Evolutionary conservation across 306 rosid genomes (phyloP).

Genomic region (Vigna radiata): DNA sequence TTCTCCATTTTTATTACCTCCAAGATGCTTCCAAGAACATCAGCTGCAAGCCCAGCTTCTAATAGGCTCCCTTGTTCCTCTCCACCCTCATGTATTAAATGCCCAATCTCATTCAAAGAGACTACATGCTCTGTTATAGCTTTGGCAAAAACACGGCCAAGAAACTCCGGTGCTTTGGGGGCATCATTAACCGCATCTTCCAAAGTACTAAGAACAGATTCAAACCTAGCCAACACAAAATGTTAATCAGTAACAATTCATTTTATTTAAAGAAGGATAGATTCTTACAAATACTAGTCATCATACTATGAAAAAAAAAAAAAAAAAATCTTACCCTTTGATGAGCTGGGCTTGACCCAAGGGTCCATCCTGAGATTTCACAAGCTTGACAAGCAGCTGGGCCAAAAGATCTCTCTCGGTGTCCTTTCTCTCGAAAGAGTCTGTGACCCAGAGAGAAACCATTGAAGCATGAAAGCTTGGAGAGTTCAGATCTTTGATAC

Average conservation of each 20-base stretch:
- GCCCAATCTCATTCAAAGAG: conserved; percentile 74
- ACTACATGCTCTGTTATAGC: conserved; percentile 63
- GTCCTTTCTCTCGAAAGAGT: conserved; percentile 88
- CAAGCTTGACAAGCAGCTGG: conserved; percentile 67
- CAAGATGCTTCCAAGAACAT: conserved; percentile 75
- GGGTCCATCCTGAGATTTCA: conserved; percentile 58
- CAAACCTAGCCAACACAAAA: conserved; percentile 60
- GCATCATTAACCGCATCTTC: conserved; percentile 88
- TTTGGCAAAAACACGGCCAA: conserved; percentile 69
- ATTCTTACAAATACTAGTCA: background rate
- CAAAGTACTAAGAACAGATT: conserved; percentile 66
- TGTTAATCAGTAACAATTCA: background rate
- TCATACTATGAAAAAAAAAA: background rate
- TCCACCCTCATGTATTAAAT: conserved; percentile 63
- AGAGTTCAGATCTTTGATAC: conserved; percentile 77
- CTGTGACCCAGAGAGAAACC: conserved; percentile 82
- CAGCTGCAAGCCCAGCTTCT: conserved; percentile 70
- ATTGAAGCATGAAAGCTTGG: conserved; percentile 87
- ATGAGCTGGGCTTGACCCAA: conserved; percentile 69
- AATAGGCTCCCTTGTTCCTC: conserved; percentile 68
- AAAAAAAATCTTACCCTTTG: conserved; percentile 65
- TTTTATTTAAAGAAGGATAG: background rate
- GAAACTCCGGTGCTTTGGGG: conserved; percentile 82
- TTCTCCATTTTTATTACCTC: conserved; percentile 63
- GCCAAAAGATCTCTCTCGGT: conserved; percentile 76